phyloP scores from a whole-genome alignment of 1,139 yeast species.

The Zygosaccharomyces sapae region DNA sequence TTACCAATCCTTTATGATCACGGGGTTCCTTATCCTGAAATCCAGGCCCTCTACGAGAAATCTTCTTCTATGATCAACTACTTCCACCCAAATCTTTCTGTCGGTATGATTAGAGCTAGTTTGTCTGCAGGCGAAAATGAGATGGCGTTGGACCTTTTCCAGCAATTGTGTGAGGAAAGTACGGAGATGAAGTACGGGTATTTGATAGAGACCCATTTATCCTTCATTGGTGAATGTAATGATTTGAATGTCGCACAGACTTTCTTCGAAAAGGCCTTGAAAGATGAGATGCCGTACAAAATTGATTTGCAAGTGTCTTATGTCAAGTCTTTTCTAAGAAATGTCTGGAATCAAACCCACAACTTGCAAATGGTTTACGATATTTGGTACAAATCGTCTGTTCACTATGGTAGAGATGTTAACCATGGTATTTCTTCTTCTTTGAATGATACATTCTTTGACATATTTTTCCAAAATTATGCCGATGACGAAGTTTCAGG shows the following conservation, averaged over 20 bases:
- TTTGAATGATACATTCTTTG: constrained; percentile 64
- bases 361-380: constrained; percentile 56
- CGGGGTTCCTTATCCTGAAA: constrained; percentile 60
- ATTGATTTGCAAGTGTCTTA: constrained; percentile 73
- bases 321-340: constrained; percentile 61
- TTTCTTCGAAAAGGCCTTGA: constrained; percentile 68
- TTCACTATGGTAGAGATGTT: constrained; percentile 55
- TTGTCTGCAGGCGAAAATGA: constrained; percentile 48
- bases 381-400: constrained; percentile 63
- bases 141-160: constrained; percentile 49
- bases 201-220: constrained; percentile 63
- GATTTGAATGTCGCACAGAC: constrained; percentile 68
- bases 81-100: constrained; percentile 49
- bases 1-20: constrained; percentile 64
- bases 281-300: constrained; percentile 62
- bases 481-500: constrained; percentile 56
- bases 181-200: constrained; percentile 41
- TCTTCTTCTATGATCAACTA: constrained; percentile 39
- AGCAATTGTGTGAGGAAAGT: constrained; percentile 42
- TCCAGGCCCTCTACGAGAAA: constrained; percentile 45
- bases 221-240: constrained; percentile 77
- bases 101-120: constrained; percentile 61
- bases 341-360: constrained; percentile 55
- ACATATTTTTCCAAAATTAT: constrained; percentile 59
- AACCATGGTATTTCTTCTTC: constrained; percentile 64